A percentile compares a stretch with the other conserved stretches of the same genome.
phyloP scores from a whole-genome alignment of 2,329 filamentous ascomycete genomes.

The Drechslerella stenobrocha region DNA sequence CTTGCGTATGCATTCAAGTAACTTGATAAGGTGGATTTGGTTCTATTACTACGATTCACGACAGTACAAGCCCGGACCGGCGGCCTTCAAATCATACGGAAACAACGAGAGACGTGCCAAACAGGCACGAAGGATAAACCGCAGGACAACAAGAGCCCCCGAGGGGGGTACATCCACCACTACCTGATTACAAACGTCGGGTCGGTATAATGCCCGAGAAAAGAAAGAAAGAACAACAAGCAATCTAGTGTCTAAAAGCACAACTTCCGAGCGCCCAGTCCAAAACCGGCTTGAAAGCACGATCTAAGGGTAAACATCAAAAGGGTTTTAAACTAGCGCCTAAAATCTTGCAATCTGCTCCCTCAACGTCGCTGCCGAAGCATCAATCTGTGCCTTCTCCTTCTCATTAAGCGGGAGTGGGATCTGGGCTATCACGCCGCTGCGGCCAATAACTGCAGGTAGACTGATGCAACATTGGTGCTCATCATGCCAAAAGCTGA shows the following conservation, averaged over 20 bases:
- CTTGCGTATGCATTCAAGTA: too few relatives aligned
- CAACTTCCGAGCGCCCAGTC: too few relatives aligned
- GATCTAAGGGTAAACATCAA: constrained; percentile 7
- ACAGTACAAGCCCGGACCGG: too few relatives aligned
- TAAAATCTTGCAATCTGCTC: constrained; percentile 42
- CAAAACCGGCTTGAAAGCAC: too few relatives aligned
- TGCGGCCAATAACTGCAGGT: constrained; percentile 38
- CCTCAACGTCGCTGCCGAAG: constrained; percentile 39
- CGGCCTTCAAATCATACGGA: background rate
- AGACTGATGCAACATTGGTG: constrained; percentile 46
- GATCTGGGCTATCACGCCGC: constrained; percentile 29
- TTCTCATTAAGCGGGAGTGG: constrained; percentile 47
- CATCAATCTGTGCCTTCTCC: constrained; percentile 30
- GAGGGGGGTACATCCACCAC: too few relatives aligned
- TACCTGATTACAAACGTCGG: too few relatives aligned
- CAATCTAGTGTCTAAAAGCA: too few relatives aligned
- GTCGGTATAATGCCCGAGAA: too few relatives aligned
- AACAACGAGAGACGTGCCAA: constrained; percentile 14
- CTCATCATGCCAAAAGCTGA: constrained; percentile 51
- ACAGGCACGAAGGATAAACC: constrained; percentile 8
- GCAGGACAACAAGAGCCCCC: constrained; percentile 19
- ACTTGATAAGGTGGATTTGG: too few relatives aligned
- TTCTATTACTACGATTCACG: too few relatives aligned
- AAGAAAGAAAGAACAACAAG: too few relatives aligned
- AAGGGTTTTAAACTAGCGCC: background rate